Conservation (phyloP, 2,329 filamentous ascomycete species). For the Diplodia mutila region DNA sequence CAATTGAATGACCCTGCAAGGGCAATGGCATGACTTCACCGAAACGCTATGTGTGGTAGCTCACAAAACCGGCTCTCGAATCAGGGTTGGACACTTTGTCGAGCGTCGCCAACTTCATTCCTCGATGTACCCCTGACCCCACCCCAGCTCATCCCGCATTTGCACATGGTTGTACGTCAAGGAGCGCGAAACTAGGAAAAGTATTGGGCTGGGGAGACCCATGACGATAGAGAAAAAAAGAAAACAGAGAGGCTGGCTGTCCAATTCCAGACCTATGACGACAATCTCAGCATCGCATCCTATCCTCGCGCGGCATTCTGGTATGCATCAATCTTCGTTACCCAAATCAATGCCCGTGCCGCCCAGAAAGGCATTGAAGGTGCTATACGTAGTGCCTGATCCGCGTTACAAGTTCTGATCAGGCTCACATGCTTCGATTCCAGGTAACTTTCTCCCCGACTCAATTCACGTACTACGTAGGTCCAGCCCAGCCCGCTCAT, state of each 20-base stretch:
- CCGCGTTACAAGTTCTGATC: not conserved
- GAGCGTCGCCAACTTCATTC: not conserved
- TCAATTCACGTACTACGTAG: not conserved
- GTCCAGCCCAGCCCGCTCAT: not conserved
- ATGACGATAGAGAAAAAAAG: not conserved
- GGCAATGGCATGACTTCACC: not conserved
- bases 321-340: not conserved
- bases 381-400: not conserved
- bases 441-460: not conserved
- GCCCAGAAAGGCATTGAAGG: not conserved
- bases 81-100: not conserved
- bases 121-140: not conserved
- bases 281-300: not conserved
- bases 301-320: slow-evolving; percentile 8
- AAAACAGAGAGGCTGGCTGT: slow-evolving; percentile 11
- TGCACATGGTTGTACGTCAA: not conserved
- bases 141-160: not conserved
- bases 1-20: not conserved
- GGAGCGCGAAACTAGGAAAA: not conserved
- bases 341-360: not conserved
- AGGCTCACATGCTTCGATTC: not conserved
- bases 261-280: slow-evolving; percentile 12
- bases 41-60: too few relatives aligned
- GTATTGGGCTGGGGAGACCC: not conserved
- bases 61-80: not conserved